These are phyloP conservation scores for Carnegiea gigantea DNA, from an alignment of 179 eudicot species.

Conservation along the genomic window DNA sequence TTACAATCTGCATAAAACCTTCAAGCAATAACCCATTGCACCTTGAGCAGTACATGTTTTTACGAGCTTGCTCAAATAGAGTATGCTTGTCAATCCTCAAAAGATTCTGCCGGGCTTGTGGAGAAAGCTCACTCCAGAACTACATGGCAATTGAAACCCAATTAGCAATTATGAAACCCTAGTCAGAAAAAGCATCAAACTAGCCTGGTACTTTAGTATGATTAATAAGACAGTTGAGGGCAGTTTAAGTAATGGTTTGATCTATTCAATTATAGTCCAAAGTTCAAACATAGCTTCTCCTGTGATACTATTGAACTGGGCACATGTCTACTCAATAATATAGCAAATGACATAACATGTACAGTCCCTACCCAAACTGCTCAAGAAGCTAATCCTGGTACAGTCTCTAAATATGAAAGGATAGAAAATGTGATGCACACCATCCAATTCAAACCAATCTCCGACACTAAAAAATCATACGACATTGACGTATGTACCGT, in stretches of 20 bases:
- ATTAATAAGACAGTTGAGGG: background rate
- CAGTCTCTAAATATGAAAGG: background rate
- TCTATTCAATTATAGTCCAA: background rate
- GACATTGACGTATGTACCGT: background rate
- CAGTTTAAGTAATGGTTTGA: background rate
- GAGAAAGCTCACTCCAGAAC: slow-evolving; percentile 91
- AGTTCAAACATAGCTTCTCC: background rate
- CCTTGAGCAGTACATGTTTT: slow-evolving; percentile 96
- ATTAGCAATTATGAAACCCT: slow-evolving; percentile 10
- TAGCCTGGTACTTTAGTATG: slow-evolving; percentile 1
- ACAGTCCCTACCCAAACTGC: background rate
- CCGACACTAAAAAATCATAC: background rate
- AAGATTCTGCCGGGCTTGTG: slow-evolving; percentile 81
- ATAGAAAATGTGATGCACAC: background rate
- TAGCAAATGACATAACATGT: background rate
- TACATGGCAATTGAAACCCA: slow-evolving; percentile 32
- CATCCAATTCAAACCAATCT: background rate
- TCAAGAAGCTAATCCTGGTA: background rate
- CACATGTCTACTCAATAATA: background rate
- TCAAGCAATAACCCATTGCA: slow-evolving; percentile 94
- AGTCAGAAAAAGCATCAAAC: background rate
- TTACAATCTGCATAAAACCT: slow-evolving; percentile 85
- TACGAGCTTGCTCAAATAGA: slow-evolving; percentile 96
- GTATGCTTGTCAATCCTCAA: slow-evolving; percentile 83
- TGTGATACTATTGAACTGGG: background rate